Evolutionary conservation across 2,329 filamentous ascomycete genomes (phyloP), one percentile per base, ranked within the genome.

Genomic region (Epichloe coenophiala): DNA sequence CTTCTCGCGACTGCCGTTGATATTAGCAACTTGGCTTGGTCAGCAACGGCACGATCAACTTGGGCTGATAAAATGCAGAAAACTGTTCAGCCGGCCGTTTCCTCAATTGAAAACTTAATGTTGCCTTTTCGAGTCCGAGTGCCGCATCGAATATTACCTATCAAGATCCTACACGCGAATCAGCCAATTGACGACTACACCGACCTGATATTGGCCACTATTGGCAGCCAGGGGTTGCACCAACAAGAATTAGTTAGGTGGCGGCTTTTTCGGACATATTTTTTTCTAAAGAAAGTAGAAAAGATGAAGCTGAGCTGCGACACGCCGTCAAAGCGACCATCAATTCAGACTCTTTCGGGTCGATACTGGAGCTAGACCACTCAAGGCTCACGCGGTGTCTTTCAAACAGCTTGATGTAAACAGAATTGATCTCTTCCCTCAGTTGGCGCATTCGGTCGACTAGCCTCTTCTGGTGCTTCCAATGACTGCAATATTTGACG

Each of bases 151-250:
- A 39, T 35, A 33, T 31, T 23, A 42, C 31, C 31, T 40, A 43
- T 47, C 39, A 45, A 19, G 45, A 53, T 45, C 36, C 33, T 23
- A 39, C 48, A 47, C 17, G 31, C 21, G 37, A n/a, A 33, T 45
- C 44, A 39, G 21, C 38, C 23, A 42, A 45, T 45, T 23, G 43
- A 35, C 36, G 36, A 48, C 44, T 17, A 47, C 40, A 12, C 39
- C 27, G 19, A 51, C 35, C 15, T 39, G 42, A 46, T 43, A 31
- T 31, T 46, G 47, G 43, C 42, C 19, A 45, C 49, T 51, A 48
- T 45, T 41, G 48, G 45, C 45, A 44, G 35, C 48, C 37, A 43
- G 37, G 37, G 37, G 54, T 56, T 54, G 53, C 53, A 56, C 56
- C 33, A 47, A 50, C 50, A 38, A 54, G 42, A 51, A 44, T 53